phyloP scores from a whole-genome alignment of 768 basidiomycete species.

The Leucosporidium scottii region DNA sequence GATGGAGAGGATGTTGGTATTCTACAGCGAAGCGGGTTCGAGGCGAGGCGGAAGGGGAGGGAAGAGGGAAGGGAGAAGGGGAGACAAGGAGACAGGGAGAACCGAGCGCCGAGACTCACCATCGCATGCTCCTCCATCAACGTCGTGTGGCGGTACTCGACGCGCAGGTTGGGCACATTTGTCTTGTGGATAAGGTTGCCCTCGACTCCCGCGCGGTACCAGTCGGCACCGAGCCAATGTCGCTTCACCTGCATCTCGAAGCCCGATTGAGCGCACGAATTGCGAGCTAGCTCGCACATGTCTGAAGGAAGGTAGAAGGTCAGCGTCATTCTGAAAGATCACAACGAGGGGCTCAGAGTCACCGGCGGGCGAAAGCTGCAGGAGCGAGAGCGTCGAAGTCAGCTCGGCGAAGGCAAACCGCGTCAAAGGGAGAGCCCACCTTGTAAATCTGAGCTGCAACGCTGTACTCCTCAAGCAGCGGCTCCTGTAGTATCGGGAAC shows the following conservation, averaged over 20 bases:
- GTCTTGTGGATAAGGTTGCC: slow-evolving; percentile 99
- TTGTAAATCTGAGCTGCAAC: slow-evolving; percentile 99
- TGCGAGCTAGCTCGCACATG: slow-evolving; percentile 93
- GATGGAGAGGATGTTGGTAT: slow-evolving; percentile 1
- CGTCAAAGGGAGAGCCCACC: slow-evolving; percentile 27
- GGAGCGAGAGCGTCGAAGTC: not conserved
- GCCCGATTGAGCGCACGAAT: slow-evolving; percentile 91
- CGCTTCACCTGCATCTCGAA: slow-evolving; percentile 97
- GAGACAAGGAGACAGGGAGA: not conserved
- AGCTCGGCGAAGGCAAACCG: not conserved
- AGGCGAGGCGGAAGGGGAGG: not conserved
- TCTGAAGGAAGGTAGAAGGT: slow-evolving; percentile 31
- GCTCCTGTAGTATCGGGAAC: slow-evolving; percentile 55
- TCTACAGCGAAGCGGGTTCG: not conserved
- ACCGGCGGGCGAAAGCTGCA: not conserved
- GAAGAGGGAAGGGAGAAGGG: not conserved
- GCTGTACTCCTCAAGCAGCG: slow-evolving; percentile 90
- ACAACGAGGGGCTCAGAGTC: not conserved
- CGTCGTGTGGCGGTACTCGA: slow-evolving; percentile 86
- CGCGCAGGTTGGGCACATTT: slow-evolving; percentile 87
- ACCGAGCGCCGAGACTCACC: slow-evolving; percentile 16
- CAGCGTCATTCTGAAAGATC: not conserved
- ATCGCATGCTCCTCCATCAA: slow-evolving; percentile 68
- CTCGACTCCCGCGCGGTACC: slow-evolving; percentile 85
- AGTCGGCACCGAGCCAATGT: slow-evolving; percentile 85